Base-by-base conservation (phyloP, 2,329 filamentous ascomycete species). In the Aspergillus sp. region DNA sequence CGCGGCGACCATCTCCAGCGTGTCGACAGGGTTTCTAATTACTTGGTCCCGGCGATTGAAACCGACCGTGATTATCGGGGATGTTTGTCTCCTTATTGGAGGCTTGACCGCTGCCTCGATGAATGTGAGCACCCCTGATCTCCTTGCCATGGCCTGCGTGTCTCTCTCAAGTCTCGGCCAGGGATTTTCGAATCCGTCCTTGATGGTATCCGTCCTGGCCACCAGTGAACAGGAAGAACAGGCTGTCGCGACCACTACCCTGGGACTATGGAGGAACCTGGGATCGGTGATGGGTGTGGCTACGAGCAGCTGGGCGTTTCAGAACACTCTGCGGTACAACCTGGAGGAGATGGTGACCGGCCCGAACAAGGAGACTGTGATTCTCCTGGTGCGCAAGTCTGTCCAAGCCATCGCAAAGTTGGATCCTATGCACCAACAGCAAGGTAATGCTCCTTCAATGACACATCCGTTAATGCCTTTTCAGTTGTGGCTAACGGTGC, bases 231-330 rank as follows among this genome's bases (percentile, higher is more conserved):
- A 86, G 62, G 65, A 74, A 4, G 83, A 87, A 45, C 85, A 88
- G 66, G 86, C 86, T 13, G 84, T 88, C 38, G 83, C 85, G 11
- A 88, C 87, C 1, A 84, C 81, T 49, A 90, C 88, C 0, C 73
- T 92, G 54, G 80, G 87, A 16, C 73, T 92, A 16, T 90, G 86
- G 83, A 80, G 88, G 50, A 84, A 82, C 52, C 70, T 92, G 4
- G 89, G 88, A 6, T 81, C 80, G 51, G 87, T 92, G 1, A 78
- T 91, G 63, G 89, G 88, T n/a, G 82, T 92, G 42, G 84, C 88
- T 1, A 74, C 80, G 48, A 88, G 84, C 59, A 88, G 85, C 65
- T 78, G 90, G 52, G 82, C 90, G 7, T 74, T 92, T 55, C 88
- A 93, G 72, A 90, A 90, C 62, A 79, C 82, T 1, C 73, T 93